phyloP scores from a whole-genome alignment of 768 basidiomycete genomes.

The Collybia nuda region DNA sequence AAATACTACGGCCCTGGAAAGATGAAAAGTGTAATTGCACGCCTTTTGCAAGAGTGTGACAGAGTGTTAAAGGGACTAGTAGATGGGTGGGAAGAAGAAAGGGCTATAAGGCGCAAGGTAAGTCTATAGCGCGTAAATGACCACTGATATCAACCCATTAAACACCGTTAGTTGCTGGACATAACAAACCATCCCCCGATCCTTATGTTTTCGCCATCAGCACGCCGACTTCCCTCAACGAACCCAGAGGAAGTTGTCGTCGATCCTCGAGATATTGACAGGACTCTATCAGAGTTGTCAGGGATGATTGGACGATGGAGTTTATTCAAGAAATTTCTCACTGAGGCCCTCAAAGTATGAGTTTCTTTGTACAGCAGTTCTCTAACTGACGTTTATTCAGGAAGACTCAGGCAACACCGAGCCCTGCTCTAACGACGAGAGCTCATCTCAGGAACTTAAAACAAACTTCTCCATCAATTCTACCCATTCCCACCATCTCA shows the following conservation, averaged over 20 bases:
- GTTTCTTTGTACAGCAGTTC: not conserved
- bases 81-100: conserved; percentile 90
- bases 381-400: no score
- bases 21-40: conserved; percentile 77
- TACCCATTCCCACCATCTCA: conserved; percentile 54
- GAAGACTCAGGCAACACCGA: no score
- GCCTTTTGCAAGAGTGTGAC: conserved; percentile 85
- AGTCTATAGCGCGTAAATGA: conserved; percentile 4
- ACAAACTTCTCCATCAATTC: conserved; percentile 35
- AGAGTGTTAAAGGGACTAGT: conserved; percentile 73
- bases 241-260: conserved; percentile 52
- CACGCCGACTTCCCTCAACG: conserved; percentile 22
- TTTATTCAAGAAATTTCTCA: conserved; percentile 84
- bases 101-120: conserved; percentile 80
- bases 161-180: conserved; percentile 42
- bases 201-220: conserved; percentile 26
- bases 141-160: not conserved
- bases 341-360: conserved; percentile 67
- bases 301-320: conserved; percentile 93
- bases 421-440: no score
- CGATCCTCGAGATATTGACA: conserved; percentile 92
- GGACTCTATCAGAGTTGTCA: conserved; percentile 81
- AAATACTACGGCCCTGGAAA: conserved; percentile 94
- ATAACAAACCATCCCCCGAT: conserved; percentile 40
- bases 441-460: conserved; percentile 5